Evolutionary conservation across 1,139 yeast genomes (phyloP), one percentile per base, ranked within the genome.

Genomic region (Lodderomyces beijingensis): DNA sequence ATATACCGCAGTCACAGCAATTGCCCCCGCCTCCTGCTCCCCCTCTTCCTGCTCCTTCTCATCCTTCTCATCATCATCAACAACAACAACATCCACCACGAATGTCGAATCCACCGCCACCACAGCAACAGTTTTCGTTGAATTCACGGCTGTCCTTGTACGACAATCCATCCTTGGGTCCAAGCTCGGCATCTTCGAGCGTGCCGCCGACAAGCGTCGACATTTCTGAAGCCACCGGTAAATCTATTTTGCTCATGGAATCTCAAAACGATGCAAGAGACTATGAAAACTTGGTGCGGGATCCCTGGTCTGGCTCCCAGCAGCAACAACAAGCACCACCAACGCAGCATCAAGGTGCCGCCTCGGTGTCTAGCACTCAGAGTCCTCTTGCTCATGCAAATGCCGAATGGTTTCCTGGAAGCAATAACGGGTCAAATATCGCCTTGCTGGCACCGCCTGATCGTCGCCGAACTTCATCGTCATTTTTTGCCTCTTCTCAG

Each of bases 181-280:
- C n/a, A n/a, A n/a, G n/a, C 8, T 19, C 22, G 22, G 22, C 10
- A 8, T 19, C 22, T 9, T 19, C 22, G 8, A 19, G 22, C n/a
- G 22, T 19, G n/a, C 22, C 22, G 8, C 22, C 22, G 10, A 19
- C 22, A 19, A n/a, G n/a, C n/a, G n/a, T n/a, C n/a, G n/a, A n/a
- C n/a, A n/a, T n/a, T n/a, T n/a, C n/a, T 26, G 69, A 62, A 33
- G 46, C 59, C 26, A 50, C 74, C 12, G 81, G 81, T 2, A 76
- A 77, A 49, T 70, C 79, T 1, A 58, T 76, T 21, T 51, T 77
- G 30, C 43, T 76, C 42, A 65, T 74, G 76, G 82, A 77, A 41
- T 61, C 76, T 13, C 79, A 71, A 45, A 61, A 68, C 50, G 74
- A 74, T 49, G 69, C 72, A 31, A 60, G 76, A 45, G 72, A 72